phyloP scores from a whole-genome alignment of 1,139 yeast species.

The Debaryomyces singareniensis region DNA sequence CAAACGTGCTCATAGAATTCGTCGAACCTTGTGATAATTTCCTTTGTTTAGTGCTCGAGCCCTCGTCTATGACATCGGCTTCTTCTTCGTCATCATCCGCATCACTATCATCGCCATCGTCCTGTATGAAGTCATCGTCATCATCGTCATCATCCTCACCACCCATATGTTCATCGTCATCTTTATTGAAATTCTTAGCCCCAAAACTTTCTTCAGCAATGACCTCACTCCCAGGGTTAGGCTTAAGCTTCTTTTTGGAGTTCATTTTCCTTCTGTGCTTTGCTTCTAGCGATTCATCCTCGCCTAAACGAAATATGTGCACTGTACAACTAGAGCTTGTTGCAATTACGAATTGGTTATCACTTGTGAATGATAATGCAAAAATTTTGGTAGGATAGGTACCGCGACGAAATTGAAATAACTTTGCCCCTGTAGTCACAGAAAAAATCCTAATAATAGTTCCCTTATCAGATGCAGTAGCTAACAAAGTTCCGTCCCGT shows the following conservation, averaged over 20 bases:
- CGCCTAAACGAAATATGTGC: constrained; percentile 75
- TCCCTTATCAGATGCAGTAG: constrained; percentile 95
- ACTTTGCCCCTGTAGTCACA: constrained; percentile 75
- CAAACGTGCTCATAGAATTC: constrained; percentile 31
- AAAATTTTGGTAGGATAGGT: constrained; percentile 89
- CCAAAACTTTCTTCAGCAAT: constrained; percentile 25
- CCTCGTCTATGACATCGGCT: constrained; percentile 14
- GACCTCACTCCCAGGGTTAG: constrained; percentile 18
- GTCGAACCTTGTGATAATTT: constrained; percentile 37
- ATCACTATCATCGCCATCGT: constrained; percentile 24
- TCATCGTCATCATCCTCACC: constrained; percentile 21
- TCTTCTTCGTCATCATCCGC: constrained; percentile 23
- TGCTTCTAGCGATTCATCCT: constrained; percentile 45
- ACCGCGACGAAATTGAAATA: constrained; percentile 90
- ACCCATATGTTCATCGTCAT: constrained; percentile 14
- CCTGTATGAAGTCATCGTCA: constrained; percentile 22
- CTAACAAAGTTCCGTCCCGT: constrained; percentile 73
- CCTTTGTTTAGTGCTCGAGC: constrained; percentile 24
- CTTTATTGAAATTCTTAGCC: constrained; percentile 17
- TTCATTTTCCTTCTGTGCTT: constrained; percentile 30
- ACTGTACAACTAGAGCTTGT: constrained; percentile 91
- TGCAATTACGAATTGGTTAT: constrained; percentile 71
- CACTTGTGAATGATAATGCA: constrained; percentile 72
- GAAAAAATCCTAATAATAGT: constrained; percentile 85
- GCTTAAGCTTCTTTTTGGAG: constrained; percentile 8